phyloP scores from a whole-genome alignment of 148 eudicot species.

The Rhododendron ovatum region DNA sequence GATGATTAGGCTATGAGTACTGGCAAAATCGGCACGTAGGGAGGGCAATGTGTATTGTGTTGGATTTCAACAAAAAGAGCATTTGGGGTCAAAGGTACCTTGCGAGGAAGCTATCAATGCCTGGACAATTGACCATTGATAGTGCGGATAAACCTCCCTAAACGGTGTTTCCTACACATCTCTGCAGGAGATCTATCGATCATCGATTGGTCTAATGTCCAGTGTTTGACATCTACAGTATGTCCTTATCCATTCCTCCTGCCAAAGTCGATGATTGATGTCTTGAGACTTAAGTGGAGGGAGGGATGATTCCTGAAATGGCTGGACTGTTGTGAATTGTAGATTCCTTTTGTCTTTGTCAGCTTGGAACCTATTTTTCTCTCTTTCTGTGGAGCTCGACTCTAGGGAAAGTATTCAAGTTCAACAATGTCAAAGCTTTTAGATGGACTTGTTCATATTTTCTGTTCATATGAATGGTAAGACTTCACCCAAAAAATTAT shows the following conservation, averaged over 20 bases:
- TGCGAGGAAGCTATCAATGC: background rate
- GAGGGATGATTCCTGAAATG: background rate
- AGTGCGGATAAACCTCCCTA: background rate
- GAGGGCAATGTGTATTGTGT: background rate
- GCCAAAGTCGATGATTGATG: background rate
- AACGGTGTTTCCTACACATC: background rate
- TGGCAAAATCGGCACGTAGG: background rate
- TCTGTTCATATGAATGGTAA: background rate
- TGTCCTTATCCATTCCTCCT: background rate
- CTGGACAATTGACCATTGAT: background rate
- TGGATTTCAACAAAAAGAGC: background rate
- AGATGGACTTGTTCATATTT: background rate
- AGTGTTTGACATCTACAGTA: background rate
- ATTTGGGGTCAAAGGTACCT: conserved; percentile 1
- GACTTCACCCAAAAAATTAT: background rate
- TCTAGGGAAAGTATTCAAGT: background rate
- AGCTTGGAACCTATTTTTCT: background rate
- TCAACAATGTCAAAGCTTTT: background rate
- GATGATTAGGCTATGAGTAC: background rate
- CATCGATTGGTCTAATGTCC: background rate
- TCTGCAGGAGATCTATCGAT: background rate
- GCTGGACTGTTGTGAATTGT: background rate
- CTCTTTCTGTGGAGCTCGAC: background rate
- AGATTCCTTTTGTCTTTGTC: background rate
- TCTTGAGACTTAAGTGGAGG: background rate